Evolutionary conservation across 768 basidiomycete species (phyloP), one percentile per base, ranked within the genome.

Genomic region (Scleroderma citrinum): DNA sequence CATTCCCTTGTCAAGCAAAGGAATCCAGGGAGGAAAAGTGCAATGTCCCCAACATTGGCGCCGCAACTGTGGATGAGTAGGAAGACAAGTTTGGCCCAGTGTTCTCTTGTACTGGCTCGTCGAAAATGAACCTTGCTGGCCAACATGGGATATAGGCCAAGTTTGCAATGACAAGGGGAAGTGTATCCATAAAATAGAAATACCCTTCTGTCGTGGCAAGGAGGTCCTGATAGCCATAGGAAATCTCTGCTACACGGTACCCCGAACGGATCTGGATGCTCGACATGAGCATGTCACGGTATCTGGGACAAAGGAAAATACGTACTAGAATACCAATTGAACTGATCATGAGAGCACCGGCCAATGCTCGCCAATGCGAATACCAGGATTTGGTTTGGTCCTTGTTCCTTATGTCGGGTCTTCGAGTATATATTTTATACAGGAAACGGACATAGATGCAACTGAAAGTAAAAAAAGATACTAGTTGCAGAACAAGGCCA

Each of bases 181-280:
- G 69, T 0, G 83, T 77, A 60, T 90, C 81, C 34, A 87, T 69
- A 2, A 67, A 76, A 59, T 86, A 89, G 62, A 89, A 86, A 55
- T 73, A 78, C 3, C 58, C 63, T 60, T 87, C 84, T 4, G 74
- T 75, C 2, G 73, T 80, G 5, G 78, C 73, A 17, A 87, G 71
- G 32, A 69, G 67, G 3, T 82, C 83, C 19, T 63, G 50, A 61
- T 69, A 85, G n/a, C 87, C 87, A 63, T 85, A 68, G 3, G 78
- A 76, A 24, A 80, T 71, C 55, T 89, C 85, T 16, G 74, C 69
- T 11, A 74, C 73, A 59, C 75, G 75, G 68, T 80, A 89, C 2
- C 73, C 63, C 34, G 81, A 86, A 48, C 86, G 85, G 53, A 85
- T 72, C 82, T 83, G 43, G 0, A n/a, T 16, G 29, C 37, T 19